Base-by-base conservation (phyloP, 73 alveolate genomes). In the Loxodes magnus region DNA sequence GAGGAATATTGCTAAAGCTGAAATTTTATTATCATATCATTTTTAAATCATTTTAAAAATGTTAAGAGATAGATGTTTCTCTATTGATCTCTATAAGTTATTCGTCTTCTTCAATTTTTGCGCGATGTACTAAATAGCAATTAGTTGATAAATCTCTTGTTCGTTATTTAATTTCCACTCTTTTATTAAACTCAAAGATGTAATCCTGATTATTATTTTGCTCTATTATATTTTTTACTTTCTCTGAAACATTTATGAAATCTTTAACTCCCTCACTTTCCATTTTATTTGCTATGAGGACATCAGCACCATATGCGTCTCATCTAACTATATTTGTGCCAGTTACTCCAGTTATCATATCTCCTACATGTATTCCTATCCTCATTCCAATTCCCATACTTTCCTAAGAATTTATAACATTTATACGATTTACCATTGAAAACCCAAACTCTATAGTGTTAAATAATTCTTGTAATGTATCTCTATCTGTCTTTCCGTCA, bases 221-320 rank as follows among this genome's bases (percentile, higher is more conserved):
- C n/a, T 64, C 74, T 36, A 64, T 64, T 23, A 64, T 33, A 36
- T 64, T 46, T 35, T 64, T 64, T 1, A 71, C 56, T 6, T 34
- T 51, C 30, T 64, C 46, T 0, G 68, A 43, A 20, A 64, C 71
- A 14, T 53, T 27, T 3, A 64, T 62, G 37, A 43, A 43, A 35
- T 76, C 83, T 51, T 55, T 43, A 30, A 42, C 37, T 38, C 52
- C 52, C n/a, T 38, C 25, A 36, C 86, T 71, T 53, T 71, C 86
- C 86, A 71, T 71, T 71, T 71, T 64, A 64, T 71, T 71, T 10
- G 86, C 86, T 24, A 71, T 71, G 41, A 71, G 59, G 36, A 71
- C 86, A 71, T 71, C 86, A 64, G 75, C 60, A 52, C 86, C 86
- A 64, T 64, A 71, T 42, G 63, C 63, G 63, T 71, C 86, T 1